A percentile compares a stretch with the other conserved stretches of the same genome.
phyloP scores from a whole-genome alignment of 495 filamentous ascomycete genomes.

The Penicillium mononematosum region DNA sequence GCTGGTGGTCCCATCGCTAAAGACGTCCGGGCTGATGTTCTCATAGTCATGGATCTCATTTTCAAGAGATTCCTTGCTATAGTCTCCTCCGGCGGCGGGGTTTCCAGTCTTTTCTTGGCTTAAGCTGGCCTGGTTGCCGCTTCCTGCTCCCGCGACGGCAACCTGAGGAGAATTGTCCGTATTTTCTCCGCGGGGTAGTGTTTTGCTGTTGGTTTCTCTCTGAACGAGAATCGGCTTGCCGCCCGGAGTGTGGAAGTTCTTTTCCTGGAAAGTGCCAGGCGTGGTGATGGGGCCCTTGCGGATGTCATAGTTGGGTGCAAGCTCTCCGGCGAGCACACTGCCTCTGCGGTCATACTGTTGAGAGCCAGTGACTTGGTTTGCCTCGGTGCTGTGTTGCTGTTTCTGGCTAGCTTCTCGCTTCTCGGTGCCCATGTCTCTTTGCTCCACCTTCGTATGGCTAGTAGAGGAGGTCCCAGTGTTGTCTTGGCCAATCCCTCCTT shows the following conservation, averaged over 20 bases:
- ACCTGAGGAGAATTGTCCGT: not conserved
- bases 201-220: constrained; percentile 3
- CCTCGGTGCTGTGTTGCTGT: not conserved
- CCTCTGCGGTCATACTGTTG: not conserved
- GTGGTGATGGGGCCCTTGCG: constrained; percentile 25
- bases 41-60: constrained; percentile 7
- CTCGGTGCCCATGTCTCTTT: not conserved
- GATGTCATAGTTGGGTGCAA: constrained; percentile 26
- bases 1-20: not conserved
- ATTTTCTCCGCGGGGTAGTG: not conserved
- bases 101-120: not conserved
- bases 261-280: constrained; percentile 15
- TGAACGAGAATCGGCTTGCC: not conserved
- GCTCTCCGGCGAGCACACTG: constrained; percentile 10
- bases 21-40: not conserved
- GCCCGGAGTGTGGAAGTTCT: constrained; percentile 1
- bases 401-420: not conserved
- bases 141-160: not conserved
- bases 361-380: not conserved
- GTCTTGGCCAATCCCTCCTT: constrained; percentile 5
- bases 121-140: not conserved
- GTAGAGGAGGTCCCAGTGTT: not conserved
- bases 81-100: not conserved
- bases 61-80: not conserved
- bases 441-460: not conserved